Percentiles rank a stretch among this genome's conserved stretches.
Evolutionary conservation across 345 rosid genomes (phyloP).

Genomic region (Bruguiera parviflora): DNA sequence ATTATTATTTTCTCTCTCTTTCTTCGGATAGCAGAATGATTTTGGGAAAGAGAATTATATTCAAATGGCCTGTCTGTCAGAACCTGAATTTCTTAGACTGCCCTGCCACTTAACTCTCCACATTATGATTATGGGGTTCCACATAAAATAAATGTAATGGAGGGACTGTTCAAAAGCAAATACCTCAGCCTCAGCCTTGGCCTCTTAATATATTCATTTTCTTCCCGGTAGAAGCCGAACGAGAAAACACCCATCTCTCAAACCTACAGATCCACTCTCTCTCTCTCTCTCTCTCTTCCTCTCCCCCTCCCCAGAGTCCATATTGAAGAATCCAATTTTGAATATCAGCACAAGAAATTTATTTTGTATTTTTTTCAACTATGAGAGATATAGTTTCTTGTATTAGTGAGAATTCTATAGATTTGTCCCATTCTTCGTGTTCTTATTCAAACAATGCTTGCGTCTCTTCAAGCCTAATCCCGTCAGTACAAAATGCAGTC

Average conservation of each 20-base stretch:
- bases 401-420: slow-evolving; percentile 69
- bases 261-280: slow-evolving; percentile 20
- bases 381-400: slow-evolving; percentile 92
- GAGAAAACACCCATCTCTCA: slow-evolving; percentile 14
- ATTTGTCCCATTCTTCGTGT: slow-evolving; percentile 62
- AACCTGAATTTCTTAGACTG: slow-evolving; percentile 13
- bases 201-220: slow-evolving; percentile 17
- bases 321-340: slow-evolving; percentile 21
- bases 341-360: slow-evolving; percentile 8
- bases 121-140: background rate
- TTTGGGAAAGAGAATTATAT: slow-evolving; percentile 17
- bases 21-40: background rate
- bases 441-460: slow-evolving; percentile 52
- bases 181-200: background rate
- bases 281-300: slow-evolving; percentile 17
- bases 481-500: slow-evolving; percentile 62
- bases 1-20: background rate
- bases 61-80: slow-evolving; percentile 13
- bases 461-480: slow-evolving; percentile 49
- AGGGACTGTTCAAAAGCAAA: slow-evolving; percentile 5
- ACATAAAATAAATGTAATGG: background rate
- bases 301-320: background rate
- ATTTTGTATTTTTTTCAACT: slow-evolving; percentile 10
- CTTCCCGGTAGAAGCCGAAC: slow-evolving; percentile 14
- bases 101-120: slow-evolving; percentile 6